Base-by-base conservation (phyloP, 148 eudicot species). In the Persicaria tinctoria region DNA sequence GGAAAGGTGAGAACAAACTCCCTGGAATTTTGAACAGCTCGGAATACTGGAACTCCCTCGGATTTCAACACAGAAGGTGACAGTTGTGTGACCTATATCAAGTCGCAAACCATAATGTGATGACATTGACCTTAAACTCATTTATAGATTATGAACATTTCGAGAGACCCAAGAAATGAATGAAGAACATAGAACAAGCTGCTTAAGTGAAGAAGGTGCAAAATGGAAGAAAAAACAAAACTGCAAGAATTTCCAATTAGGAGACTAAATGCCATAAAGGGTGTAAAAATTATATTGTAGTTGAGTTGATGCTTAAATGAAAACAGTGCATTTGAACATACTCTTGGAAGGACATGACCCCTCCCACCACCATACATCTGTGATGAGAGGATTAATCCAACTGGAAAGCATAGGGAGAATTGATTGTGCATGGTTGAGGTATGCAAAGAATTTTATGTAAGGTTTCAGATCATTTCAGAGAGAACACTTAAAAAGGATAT, bases 1-100 rank as follows among this genome's bases (percentile, higher is more conserved):
- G 90, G 90, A 74, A 89, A 89, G 59, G 92, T 89, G 45, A 89
- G 81, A 74, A 89, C 83, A 77, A 89, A 89, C 77, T 89, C 92
- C 81, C 92, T 84, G 3, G 90, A 76, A 63, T 80, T 77, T 75
- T 89, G 92, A 55, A 83, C 85, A 53, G 76, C 87, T 72, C 88
- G 83, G 71, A 79, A 83, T 27, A 89, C 88, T 1, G 92, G 90
- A 48, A 89, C 88, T 62, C 84, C 83, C 79, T 89, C 92, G 32
- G 85, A 82, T 75, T 83, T 85, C 8, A 89, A 64, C 72, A 89
- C 76, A 5, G 88, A 79, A 70, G 92, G 92, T 46, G 88, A 89
- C 53, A 89, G 80, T 83, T 86, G 90, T 51, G 90, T 89, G 7
- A 86, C 89, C 92, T 86, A 66, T 66, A 66, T 14, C 46, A 41